Evolutionary conservation across 2,329 filamentous ascomycete genomes (phyloP).

Genomic region (Diaporthe citrichinensis): DNA sequence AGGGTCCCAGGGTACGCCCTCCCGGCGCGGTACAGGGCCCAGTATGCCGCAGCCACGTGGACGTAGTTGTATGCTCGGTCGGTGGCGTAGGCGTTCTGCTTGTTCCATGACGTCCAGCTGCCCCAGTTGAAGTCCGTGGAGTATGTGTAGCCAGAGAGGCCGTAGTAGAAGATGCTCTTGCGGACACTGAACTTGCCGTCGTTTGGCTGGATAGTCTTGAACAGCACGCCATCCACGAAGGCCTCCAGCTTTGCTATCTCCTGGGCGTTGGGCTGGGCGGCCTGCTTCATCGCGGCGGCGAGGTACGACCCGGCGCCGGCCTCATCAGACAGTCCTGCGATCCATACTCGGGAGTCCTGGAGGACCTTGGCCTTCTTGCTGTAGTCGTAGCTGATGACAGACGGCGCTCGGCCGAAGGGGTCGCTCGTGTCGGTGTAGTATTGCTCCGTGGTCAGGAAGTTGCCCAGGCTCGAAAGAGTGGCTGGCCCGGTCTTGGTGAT

Average conservation of each 20-base stretch:
- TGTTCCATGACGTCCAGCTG: slow-evolving; percentile 67
- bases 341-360: slow-evolving; percentile 68
- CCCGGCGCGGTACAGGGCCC: slow-evolving; percentile 69
- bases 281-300: slow-evolving; percentile 68
- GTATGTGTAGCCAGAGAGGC: slow-evolving; percentile 61
- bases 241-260: slow-evolving; percentile 68
- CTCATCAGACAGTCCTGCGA: slow-evolving; percentile 72
- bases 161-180: slow-evolving; percentile 71
- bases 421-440: slow-evolving; percentile 67
- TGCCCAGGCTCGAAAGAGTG: slow-evolving; percentile 61
- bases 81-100: slow-evolving; percentile 58
- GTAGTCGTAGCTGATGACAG: slow-evolving; percentile 70
- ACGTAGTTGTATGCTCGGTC: slow-evolving; percentile 72
- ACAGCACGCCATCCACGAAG: slow-evolving; percentile 66
- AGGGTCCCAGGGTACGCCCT: slow-evolving; percentile 62
- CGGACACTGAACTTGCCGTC: slow-evolving; percentile 58
- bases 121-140: slow-evolving; percentile 60
- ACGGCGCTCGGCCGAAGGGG: slow-evolving; percentile 67
- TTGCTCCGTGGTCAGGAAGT: slow-evolving; percentile 67
- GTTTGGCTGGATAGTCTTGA: slow-evolving; percentile 62
- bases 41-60: slow-evolving; percentile 69
- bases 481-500: slow-evolving; percentile 63
- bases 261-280: slow-evolving; percentile 60
- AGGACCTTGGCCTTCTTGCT: slow-evolving; percentile 58
- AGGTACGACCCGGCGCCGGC: slow-evolving; percentile 70